Evolutionary conservation across 257 asterid genomes (phyloP).

Genomic region (Linaria vulgaris): DNA sequence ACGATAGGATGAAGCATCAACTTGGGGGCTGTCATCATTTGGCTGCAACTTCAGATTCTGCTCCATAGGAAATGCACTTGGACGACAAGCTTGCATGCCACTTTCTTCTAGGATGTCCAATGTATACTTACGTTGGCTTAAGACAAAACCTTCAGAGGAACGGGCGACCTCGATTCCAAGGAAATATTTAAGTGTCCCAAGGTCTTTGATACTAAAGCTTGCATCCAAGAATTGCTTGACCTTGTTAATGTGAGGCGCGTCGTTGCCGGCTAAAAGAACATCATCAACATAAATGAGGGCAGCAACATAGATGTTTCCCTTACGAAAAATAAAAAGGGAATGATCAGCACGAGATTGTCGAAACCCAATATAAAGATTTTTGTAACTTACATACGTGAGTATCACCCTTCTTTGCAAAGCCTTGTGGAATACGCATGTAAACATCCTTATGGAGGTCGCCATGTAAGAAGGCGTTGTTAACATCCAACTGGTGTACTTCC

Average conservation of each 20-base stretch:
- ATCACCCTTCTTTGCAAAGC: neutral
- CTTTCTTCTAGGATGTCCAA: neutral
- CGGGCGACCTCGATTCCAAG: neutral
- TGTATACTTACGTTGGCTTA: neutral
- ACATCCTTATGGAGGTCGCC: neutral
- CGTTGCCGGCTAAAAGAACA: neutral
- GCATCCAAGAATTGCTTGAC: neutral
- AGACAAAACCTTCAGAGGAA: neutral
- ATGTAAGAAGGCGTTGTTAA: constrained; percentile 4
- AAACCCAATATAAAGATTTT: neutral
- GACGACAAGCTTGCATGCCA: neutral
- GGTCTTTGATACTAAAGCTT: neutral
- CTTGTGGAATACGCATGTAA: neutral
- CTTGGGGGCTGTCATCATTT: neutral
- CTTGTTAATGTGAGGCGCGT: neutral
- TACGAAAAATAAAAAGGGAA: neutral
- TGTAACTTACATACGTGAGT: neutral
- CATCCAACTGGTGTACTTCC: too few species aligned
- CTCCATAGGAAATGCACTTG: neutral
- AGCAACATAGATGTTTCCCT: neutral
- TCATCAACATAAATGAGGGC: constrained; percentile 1
- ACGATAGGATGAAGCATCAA: neutral
- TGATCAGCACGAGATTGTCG: neutral
- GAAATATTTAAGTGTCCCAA: neutral
- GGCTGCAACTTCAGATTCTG: neutral